A percentile compares a stretch with the other conserved stretches of the same genome.
These are phyloP conservation scores for Selaginella moellendorffii DNA, from an alignment of 75 land plant species.

Conservation along the genomic window DNA sequence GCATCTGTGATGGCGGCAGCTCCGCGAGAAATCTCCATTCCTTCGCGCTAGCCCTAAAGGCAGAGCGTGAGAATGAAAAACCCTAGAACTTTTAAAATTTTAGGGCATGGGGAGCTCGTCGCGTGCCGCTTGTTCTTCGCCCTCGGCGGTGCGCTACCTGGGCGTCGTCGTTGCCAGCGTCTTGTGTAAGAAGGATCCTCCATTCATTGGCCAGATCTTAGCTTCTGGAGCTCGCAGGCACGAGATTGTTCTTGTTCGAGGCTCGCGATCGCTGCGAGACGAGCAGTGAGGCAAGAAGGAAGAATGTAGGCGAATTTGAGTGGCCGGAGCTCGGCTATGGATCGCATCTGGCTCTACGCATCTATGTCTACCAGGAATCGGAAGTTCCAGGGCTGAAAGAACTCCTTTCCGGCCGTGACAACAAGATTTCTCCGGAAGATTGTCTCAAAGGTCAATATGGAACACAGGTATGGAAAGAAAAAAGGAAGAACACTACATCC, in stretches of 20 bases:
- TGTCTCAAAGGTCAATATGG: conserved; percentile 96
- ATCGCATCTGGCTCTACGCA: conserved; percentile 21
- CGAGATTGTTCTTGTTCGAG: no score
- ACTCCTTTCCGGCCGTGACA: conserved; percentile 60
- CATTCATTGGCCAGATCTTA: no score
- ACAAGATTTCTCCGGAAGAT: conserved; percentile 34
- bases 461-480: conserved; percentile 44
- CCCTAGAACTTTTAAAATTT: no score
- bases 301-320: no score
- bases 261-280: no score
- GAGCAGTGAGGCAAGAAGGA: no score
- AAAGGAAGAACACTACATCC: not conserved
- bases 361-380: conserved; percentile 74
- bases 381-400: conserved; percentile 58
- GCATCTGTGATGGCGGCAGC: no score
- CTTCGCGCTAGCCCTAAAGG: no score
- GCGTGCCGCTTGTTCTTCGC: not conserved
- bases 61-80: no score
- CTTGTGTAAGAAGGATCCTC: not conserved
- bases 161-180: not conserved
- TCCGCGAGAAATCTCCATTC: no score
- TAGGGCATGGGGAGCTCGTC: not conserved
- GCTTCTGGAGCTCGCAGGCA: no score
- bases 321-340: no score
- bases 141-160: not conserved